These are phyloP conservation scores for Blastobotrys chiropterorum DNA, from an alignment of 805 yeast species.

Conservation along the genomic window DNA sequence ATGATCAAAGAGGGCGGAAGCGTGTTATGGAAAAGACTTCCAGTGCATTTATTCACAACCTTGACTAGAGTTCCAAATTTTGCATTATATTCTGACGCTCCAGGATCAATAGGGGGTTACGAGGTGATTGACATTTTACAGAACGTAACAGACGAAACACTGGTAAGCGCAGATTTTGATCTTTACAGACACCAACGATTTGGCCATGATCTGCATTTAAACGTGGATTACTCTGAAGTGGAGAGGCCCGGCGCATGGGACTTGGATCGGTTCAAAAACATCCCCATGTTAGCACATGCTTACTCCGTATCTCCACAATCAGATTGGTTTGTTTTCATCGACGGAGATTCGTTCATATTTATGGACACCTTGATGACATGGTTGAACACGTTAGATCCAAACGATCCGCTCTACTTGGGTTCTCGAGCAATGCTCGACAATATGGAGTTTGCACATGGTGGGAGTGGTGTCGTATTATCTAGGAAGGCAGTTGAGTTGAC, in stretches of 20 bases:
- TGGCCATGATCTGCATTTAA: conserved; percentile 19
- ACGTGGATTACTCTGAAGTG: conserved; percentile 12
- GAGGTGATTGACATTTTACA: conserved; percentile 30
- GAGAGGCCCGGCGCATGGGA: conserved; percentile 28
- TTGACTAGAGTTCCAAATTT: conserved; percentile 28
- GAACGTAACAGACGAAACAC: conserved; percentile 19
- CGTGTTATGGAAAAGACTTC: conserved; percentile 32
- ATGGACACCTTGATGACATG: conserved; percentile 25
- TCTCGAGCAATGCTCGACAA: conserved; percentile 20
- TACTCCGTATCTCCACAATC: conserved; percentile 23
- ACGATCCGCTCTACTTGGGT: conserved; percentile 31
- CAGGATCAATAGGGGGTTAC: conserved; percentile 28
- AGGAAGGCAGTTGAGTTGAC: conserved; percentile 26
- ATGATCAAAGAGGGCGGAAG: conserved; percentile 34
- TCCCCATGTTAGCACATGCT: conserved; percentile 34
- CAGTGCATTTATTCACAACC: conserved; percentile 31
- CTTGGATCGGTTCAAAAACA: conserved; percentile 32
- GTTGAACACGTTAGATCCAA: conserved; percentile 23
- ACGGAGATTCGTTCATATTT: conserved; percentile 31
- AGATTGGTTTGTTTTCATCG: conserved; percentile 34
- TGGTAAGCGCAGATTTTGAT: conserved; percentile 15
- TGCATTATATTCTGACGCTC: conserved; percentile 31
- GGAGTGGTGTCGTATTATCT: conserved; percentile 32
- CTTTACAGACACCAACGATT: conserved; percentile 25
- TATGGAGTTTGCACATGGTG: conserved; percentile 34